phyloP scores from a whole-genome alignment of 495 filamentous ascomycete genomes.

The Hypoxylon fuscum region DNA sequence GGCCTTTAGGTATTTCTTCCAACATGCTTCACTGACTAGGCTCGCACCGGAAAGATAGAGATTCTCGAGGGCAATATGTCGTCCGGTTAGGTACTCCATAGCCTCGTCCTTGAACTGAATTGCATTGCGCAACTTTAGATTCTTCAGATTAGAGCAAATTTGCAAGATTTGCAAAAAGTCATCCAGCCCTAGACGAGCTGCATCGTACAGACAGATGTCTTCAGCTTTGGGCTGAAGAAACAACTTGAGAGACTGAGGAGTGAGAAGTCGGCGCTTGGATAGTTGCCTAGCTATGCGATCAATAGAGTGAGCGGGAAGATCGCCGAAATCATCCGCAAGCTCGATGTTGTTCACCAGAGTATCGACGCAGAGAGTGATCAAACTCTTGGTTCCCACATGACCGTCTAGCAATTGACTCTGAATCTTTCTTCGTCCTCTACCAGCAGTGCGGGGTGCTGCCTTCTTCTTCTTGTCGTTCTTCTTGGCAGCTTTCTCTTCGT shows the following conservation, averaged over 20 bases:
- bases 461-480: slow-evolving; percentile 61
- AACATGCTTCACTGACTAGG: slow-evolving; percentile 74
- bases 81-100: slow-evolving; percentile 79
- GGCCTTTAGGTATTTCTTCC: slow-evolving; percentile 69
- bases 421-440: slow-evolving; percentile 66
- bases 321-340: slow-evolving; percentile 84
- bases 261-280: slow-evolving; percentile 78
- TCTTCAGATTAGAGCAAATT: slow-evolving; percentile 70
- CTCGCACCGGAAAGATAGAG: slow-evolving; percentile 80
- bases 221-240: slow-evolving; percentile 76
- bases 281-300: slow-evolving; percentile 82
- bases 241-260: slow-evolving; percentile 72
- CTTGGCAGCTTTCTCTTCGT: slow-evolving; percentile 69
- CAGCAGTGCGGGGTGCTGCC: slow-evolving; percentile 51
- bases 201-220: slow-evolving; percentile 80
- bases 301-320: slow-evolving; percentile 71
- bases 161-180: slow-evolving; percentile 85
- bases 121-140: slow-evolving; percentile 78
- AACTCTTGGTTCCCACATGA: slow-evolving; percentile 71
- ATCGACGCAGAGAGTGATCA: slow-evolving; percentile 84
- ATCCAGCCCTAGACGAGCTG: slow-evolving; percentile 73
- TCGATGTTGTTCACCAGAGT: slow-evolving; percentile 84
- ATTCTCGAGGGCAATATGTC: slow-evolving; percentile 67
- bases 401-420: slow-evolving; percentile 85
- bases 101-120: slow-evolving; percentile 86